Evolutionary conservation across 192 early-diverging fungal species (phyloP), one percentile per base, ranked within the genome.

Genomic region (Allomyces macrogynus): DNA sequence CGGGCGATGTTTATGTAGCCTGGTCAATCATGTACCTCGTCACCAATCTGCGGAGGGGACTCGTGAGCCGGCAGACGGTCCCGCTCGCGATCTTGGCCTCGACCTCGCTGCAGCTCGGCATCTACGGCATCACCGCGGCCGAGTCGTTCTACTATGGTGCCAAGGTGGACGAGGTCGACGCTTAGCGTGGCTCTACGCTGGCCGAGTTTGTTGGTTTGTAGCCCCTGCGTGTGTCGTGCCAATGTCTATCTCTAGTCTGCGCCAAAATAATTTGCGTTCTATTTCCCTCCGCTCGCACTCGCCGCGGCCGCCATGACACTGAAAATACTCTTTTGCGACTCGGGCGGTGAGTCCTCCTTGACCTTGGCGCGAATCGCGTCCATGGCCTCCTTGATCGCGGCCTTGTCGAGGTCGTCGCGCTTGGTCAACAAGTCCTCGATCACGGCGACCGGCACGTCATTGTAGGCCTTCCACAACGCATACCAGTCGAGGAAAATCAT

Each of bases 401-500:
- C 76, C 72, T 86, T 86, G 60, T 96, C 90, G 70, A 97, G 73
- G 72, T 99, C 94, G 74, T 97, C 93, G 64, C 94, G 78, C 71
- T 85, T 88, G 57, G 74, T 70, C 63, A 97, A 72, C 32, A 96
- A 77, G 71, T 93, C 88, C 74, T 97, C 92, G n/a, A 97, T 80
- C 74, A 93, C 85, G 25, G 80, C 78, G n/a, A 95, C 67, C 7
- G 92, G 93, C 54, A 95, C 68, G 71, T 99, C 94, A 10, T 90
- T 89, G 74, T 88, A 99, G 67, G 86, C 77, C 66, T 92, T 88
- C 77, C 87, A 89, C 69, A 96, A 68, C 12, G 83, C 74, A 66
- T 92, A 95, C 72, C 93, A 97, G 74, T 97, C 90, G 66, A 99
- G 74, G 69, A 87, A 95, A 11, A 92, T 80, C 71, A 89, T 83